These are phyloP conservation scores for Adansonia grandidieri DNA, from an alignment of 441 rosid species.

Conservation along the genomic window DNA sequence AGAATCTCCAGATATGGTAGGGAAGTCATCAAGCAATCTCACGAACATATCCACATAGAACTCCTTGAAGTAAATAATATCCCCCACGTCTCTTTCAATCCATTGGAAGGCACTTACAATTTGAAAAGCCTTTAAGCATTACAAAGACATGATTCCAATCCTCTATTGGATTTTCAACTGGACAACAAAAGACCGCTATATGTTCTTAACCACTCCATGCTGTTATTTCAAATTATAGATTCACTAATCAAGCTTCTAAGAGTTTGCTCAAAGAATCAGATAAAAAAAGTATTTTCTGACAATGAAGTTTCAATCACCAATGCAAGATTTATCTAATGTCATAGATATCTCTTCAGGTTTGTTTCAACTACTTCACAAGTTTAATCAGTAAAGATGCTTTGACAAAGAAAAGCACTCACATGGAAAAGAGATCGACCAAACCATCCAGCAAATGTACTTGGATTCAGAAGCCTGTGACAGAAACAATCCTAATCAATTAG, in stretches of 20 bases:
- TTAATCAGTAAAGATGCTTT: not conserved
- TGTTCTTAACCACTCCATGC: slow-evolving; percentile 1
- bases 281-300: not conserved
- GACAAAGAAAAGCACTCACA: slow-evolving; percentile 57
- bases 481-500: slow-evolving; percentile 30
- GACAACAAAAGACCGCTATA: not conserved
- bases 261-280: not conserved
- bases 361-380: not conserved
- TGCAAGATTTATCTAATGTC: not conserved
- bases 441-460: slow-evolving; percentile 99
- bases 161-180: not conserved
- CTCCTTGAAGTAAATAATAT: slow-evolving; percentile 4
- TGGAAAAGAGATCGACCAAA: slow-evolving; percentile 97
- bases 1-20: slow-evolving; percentile 5
- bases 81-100: not conserved
- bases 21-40: not conserved
- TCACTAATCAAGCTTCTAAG: slow-evolving; percentile 14
- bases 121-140: slow-evolving; percentile 13
- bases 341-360: not conserved
- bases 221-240: slow-evolving; percentile 13
- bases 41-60: not conserved
- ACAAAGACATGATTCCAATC: not conserved
- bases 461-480: slow-evolving; percentile 88
- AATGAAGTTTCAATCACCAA: not conserved
- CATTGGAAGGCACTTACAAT: not conserved